Conservation (phyloP, 1,139 yeast species). For the Taphrina wiesneri region DNA sequence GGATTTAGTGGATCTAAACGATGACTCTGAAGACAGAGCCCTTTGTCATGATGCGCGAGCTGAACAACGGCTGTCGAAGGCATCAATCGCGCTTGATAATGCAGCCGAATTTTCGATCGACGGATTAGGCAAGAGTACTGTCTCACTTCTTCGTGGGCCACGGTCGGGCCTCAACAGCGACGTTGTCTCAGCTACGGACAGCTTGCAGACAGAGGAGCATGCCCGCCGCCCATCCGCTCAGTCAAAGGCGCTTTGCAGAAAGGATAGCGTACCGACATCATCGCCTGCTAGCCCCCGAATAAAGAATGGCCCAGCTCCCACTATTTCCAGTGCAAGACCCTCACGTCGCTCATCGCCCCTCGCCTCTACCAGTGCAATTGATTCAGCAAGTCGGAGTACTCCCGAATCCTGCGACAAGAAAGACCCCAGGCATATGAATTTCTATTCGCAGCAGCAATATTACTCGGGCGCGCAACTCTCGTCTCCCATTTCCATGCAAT, state of each 20-base stretch:
- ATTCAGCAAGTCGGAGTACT: background rate
- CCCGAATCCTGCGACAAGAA: background rate
- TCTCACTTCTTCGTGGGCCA: constrained; percentile 23
- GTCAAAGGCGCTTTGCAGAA: background rate
- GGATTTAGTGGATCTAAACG: constrained; percentile 3
- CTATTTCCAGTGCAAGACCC: background rate
- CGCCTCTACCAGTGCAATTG: background rate
- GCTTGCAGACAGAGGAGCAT: background rate
- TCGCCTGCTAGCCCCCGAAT: background rate
- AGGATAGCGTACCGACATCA: constrained; percentile 6
- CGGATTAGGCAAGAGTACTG: constrained; percentile 12
- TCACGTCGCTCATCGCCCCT: background rate
- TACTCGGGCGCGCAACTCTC: constrained; percentile 14
- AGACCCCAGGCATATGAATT: background rate
- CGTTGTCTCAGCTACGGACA: constrained; percentile 3
- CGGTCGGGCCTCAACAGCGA: background rate
- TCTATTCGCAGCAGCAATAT: constrained; percentile 15
- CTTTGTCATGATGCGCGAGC: background rate
- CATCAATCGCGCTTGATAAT: background rate
- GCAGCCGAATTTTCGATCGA: constrained; percentile 9
- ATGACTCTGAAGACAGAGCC: background rate
- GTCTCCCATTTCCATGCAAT: constrained; percentile 14
- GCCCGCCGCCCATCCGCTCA: constrained; percentile 2
- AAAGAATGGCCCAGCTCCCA: background rate
- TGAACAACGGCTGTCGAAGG: background rate